Conservation (phyloP, 768 basidiomycete genomes). For the Collybia nuda region DNA sequence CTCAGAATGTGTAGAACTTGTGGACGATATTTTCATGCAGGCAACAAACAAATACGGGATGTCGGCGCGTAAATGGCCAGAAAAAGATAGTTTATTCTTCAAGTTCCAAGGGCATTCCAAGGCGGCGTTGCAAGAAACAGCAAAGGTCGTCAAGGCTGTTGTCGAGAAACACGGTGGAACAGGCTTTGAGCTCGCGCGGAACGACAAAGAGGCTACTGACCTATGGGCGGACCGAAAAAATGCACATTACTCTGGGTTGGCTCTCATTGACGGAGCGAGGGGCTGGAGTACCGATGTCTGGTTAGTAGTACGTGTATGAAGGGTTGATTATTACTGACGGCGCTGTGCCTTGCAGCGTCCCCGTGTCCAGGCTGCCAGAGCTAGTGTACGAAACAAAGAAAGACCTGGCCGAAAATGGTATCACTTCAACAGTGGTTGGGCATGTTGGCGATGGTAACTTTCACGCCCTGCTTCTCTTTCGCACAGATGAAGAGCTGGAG, state of each 20-base stretch:
- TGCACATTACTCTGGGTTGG: slow-evolving; percentile 55
- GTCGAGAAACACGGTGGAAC: slow-evolving; percentile 66
- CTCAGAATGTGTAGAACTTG: slow-evolving; percentile 83
- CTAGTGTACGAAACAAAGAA: slow-evolving; percentile 70
- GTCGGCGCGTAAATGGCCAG: slow-evolving; percentile 56
- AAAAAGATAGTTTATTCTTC: slow-evolving; percentile 77
- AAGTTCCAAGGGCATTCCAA: slow-evolving; percentile 78
- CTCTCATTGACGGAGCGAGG: slow-evolving; percentile 53
- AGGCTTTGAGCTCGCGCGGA: slow-evolving; percentile 64
- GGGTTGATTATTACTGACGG: background rate
- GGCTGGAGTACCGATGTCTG: slow-evolving; percentile 80
- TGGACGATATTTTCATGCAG: slow-evolving; percentile 70
- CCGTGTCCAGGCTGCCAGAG: slow-evolving; percentile 63
- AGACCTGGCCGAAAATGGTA: slow-evolving; percentile 56
- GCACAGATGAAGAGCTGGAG: slow-evolving; percentile 50
- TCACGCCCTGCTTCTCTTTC: slow-evolving; percentile 54
- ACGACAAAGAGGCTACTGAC: slow-evolving; percentile 61
- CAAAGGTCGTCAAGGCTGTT: slow-evolving; percentile 55
- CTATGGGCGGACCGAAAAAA: slow-evolving; percentile 80
- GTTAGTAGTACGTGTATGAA: slow-evolving; percentile 26
- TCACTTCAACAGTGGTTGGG: slow-evolving; percentile 68
- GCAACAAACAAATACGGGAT: slow-evolving; percentile 57
- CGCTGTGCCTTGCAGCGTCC: slow-evolving; percentile 37
- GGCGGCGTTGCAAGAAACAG: slow-evolving; percentile 57
- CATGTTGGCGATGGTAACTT: slow-evolving; percentile 74